Conservation (phyloP, 2,329 filamentous ascomycete genomes). For the Fusarium sp. region DNA sequence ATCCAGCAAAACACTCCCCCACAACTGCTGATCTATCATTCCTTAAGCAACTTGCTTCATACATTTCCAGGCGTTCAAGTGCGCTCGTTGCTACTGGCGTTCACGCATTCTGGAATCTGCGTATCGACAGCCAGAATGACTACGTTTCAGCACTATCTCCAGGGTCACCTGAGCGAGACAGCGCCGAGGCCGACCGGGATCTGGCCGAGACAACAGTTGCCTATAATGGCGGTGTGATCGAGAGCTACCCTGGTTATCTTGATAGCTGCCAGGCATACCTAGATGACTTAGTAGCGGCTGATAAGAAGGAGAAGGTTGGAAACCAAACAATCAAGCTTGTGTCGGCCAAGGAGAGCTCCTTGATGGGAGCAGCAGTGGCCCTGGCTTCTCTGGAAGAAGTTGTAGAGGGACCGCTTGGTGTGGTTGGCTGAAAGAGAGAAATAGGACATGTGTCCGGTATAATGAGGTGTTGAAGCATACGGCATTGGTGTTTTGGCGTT, state of each 20-base stretch:
- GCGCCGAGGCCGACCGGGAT: conserved; percentile 65
- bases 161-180: conserved; percentile 54
- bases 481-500: conserved; percentile 30
- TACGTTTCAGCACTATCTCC: conserved; percentile 50
- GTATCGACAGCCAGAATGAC: conserved; percentile 61
- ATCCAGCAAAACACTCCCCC: conserved; percentile 61
- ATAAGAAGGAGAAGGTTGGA: conserved; percentile 50
- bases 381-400: conserved; percentile 60
- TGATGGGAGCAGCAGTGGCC: conserved; percentile 81
- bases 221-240: conserved; percentile 84
- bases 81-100: conserved; percentile 71
- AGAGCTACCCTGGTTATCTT: conserved; percentile 80
- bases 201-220: conserved; percentile 71
- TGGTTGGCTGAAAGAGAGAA: conserved; percentile 21
- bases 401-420: conserved; percentile 33
- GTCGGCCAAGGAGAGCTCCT: conserved; percentile 78
- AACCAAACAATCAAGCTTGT: conserved; percentile 70
- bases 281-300: conserved; percentile 65
- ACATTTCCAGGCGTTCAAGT: conserved; percentile 69
- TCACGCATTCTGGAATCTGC: conserved; percentile 70
- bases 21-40: conserved; percentile 63
- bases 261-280: conserved; percentile 72
- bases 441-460: background rate
- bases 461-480: conserved; percentile 25
- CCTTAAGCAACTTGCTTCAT: conserved; percentile 66